Evolutionary conservation across 2,329 filamentous ascomycete species (phyloP).

Genomic region (Pseudogymnoascus sp.): DNA sequence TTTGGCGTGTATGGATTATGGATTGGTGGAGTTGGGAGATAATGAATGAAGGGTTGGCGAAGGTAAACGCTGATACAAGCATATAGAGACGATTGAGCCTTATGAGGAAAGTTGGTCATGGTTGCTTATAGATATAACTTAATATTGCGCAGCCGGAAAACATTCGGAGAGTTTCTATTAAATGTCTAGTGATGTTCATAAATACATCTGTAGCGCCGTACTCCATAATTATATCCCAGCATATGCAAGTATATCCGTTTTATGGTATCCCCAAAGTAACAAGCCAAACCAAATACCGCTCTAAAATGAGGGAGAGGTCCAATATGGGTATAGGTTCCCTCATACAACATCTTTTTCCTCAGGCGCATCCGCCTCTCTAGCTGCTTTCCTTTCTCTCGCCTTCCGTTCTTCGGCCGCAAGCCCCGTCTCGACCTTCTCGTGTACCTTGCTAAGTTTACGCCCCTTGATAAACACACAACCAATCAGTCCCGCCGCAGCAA

Average conservation of each 20-base stretch:
- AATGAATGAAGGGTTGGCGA: not conserved
- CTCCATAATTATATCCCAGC: not conserved
- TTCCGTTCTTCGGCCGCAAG: constrained; percentile 15
- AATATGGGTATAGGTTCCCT: not conserved
- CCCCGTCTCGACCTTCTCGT: constrained; percentile 44
- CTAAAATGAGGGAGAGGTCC: not conserved
- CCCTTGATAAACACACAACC: constrained; percentile 38
- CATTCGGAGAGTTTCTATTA: not conserved
- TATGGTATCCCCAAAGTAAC: not conserved
- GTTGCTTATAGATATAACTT: not conserved
- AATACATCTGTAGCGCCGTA: not conserved
- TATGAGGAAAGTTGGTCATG: not conserved
- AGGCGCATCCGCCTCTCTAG: constrained; percentile 5
- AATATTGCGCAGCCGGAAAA: not conserved
- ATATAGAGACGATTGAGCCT: not conserved
- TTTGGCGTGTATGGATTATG: not conserved
- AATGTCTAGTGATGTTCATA: not conserved
- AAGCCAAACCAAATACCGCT: not conserved
- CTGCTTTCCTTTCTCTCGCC: constrained; percentile 14
- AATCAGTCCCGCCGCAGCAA: constrained; percentile 29
- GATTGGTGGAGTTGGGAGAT: not conserved
- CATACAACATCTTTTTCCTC: constrained; percentile 11
- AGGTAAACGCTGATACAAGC: not conserved
- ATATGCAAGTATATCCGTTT: not conserved
- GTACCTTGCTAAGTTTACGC: constrained; percentile 37